Conservation (phyloP, 352 stramenopile genomes). For the Phytophthora ohioensis region DNA sequence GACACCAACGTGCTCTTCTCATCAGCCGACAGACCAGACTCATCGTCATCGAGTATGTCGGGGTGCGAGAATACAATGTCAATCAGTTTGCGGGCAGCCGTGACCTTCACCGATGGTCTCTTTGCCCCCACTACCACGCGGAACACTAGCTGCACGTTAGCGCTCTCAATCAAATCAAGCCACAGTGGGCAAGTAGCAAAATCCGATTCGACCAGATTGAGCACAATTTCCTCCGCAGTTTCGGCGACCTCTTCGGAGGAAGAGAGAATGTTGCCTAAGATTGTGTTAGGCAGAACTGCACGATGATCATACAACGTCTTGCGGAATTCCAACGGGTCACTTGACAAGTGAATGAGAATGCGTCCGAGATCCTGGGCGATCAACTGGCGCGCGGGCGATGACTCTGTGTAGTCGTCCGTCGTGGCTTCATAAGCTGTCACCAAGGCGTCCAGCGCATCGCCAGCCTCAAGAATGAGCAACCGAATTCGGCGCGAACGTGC, state of each 20-base stretch:
- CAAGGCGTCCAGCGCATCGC: slow-evolving; percentile 57
- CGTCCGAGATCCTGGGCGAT: slow-evolving; percentile 59
- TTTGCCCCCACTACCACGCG: slow-evolving; percentile 65
- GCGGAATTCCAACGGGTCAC: slow-evolving; percentile 80
- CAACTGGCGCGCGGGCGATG: slow-evolving; percentile 46
- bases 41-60: slow-evolving; percentile 62
- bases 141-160: slow-evolving; percentile 69
- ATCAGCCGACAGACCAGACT: slow-evolving; percentile 47
- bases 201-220: slow-evolving; percentile 82
- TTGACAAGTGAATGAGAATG: slow-evolving; percentile 75
- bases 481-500: slow-evolving; percentile 72
- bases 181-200: slow-evolving; percentile 87
- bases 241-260: slow-evolving; percentile 54
- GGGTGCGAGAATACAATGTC: slow-evolving; percentile 79
- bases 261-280: slow-evolving; percentile 77
- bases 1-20: slow-evolving; percentile 74
- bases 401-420: slow-evolving; percentile 46
- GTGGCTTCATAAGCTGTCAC: slow-evolving; percentile 65
- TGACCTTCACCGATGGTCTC: slow-evolving; percentile 68
- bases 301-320: slow-evolving; percentile 84
- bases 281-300: slow-evolving; percentile 53
- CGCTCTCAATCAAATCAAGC: slow-evolving; percentile 74
- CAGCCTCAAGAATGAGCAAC: slow-evolving; percentile 74
- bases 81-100: slow-evolving; percentile 73
- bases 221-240: slow-evolving; percentile 76